Base-by-base conservation (phyloP, 805 yeast species). In the Middelhovenomyces tepae region DNA sequence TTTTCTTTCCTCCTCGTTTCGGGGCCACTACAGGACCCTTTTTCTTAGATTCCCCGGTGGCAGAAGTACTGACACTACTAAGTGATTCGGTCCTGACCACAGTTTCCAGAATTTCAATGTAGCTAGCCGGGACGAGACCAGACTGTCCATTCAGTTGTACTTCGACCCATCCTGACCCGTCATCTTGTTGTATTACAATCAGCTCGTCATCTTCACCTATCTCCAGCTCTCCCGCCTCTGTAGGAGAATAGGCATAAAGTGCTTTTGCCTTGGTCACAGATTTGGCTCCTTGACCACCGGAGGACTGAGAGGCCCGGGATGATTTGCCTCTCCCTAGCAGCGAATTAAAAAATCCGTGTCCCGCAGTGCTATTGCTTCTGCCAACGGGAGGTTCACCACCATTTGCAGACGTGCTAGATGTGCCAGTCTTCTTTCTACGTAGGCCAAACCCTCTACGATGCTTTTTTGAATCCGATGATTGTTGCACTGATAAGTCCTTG, bases 111-210 rank as follows among this genome's bases (percentile, higher is more conserved):
- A 26, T 21, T 13, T 76, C 75, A 5, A 87, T 56, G 51, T 89
- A 89, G 0, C 81, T 59, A 0, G 93, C 75, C 2, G 98, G 98
- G 3, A 87, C 95, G 24, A 87, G 64, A 0, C 98, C 98, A 26
- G 59, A 60, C 7, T 55, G 54, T 4, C 69, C 69, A 15, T 54
- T 50, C 2, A 60, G 42, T n/a, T 65, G 62, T 7, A 86, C 73
- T 44, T 62, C 58, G 2, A 94, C 80, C 98, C 98, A 89, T 0
- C 98, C 98, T 11, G 84, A 75, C 0, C 95, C 96, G 42, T 83
- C 87, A 52, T 91, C 97, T 1, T 61, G 60, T 31, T 71, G 75
- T 0, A 77, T 35, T 3, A 89, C 67, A 3, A 60, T 59, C 25
- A 87, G 57, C 1, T 54, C 48, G 19, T 81, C 93, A 7, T 87